These are phyloP conservation scores for Kodamaea restingae DNA, from an alignment of 805 yeast species.

Conservation along the genomic window DNA sequence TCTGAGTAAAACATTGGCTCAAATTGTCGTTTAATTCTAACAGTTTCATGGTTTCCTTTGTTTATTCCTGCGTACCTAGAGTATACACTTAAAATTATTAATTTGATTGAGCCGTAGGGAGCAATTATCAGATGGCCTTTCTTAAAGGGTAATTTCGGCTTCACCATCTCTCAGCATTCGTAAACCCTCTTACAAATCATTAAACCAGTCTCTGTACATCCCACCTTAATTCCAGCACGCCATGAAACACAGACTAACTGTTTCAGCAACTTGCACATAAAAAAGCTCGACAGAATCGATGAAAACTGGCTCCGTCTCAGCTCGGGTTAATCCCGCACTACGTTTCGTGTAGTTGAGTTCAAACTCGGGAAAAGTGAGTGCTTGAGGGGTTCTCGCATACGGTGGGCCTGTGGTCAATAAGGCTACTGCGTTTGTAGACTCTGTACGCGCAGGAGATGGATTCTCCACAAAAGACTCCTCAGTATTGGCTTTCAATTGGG, in stretches of 20 bases:
- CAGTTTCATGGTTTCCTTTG: slow-evolving; percentile 10
- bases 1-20: slow-evolving; percentile 56
- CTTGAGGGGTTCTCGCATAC: slow-evolving; percentile 20
- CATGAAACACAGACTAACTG: slow-evolving; percentile 2
- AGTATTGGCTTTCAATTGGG: slow-evolving; percentile 8
- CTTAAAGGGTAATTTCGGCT: not conserved
- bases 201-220: not conserved
- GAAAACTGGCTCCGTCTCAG: slow-evolving; percentile 1
- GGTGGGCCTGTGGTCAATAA: not conserved
- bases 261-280: slow-evolving; percentile 2
- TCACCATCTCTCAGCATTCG: too few relatives aligned
- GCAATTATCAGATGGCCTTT: not conserved
- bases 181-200: too few relatives aligned
- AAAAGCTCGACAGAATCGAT: slow-evolving; percentile 7
- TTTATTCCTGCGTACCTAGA: slow-evolving; percentile 5
- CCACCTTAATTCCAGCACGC: not conserved
- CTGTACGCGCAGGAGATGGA: slow-evolving; percentile 4
- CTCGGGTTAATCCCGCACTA: not conserved
- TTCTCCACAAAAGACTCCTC: slow-evolving; percentile 5
- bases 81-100: not conserved
- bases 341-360: slow-evolving; percentile 12
- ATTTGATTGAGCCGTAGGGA: not conserved
- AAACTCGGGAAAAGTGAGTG: slow-evolving; percentile 20
- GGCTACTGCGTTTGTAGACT: slow-evolving; percentile 1
- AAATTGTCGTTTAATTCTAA: slow-evolving; percentile 9